phyloP scores from a whole-genome alignment of 2,329 filamentous ascomycete species.

The Fusarium brachygibbosum region DNA sequence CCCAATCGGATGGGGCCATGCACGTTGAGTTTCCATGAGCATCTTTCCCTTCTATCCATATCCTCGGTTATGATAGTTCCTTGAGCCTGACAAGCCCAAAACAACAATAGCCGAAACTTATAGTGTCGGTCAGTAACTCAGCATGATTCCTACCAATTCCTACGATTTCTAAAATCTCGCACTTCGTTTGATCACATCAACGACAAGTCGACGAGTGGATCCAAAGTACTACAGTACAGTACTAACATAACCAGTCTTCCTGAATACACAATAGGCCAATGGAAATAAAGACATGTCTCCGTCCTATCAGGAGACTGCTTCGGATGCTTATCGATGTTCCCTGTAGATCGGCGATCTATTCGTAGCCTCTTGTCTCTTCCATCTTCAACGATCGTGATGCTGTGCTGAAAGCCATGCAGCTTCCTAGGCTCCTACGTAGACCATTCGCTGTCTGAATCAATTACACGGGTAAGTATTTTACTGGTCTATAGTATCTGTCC shows the following conservation, averaged over 20 bases:
- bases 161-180: background rate
- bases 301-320: background rate
- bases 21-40: background rate
- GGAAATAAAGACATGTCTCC: no score
- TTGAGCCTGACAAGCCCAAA: background rate
- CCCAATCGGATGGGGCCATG: slow-evolving; percentile 10
- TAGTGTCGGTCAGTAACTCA: background rate
- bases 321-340: background rate
- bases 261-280: no score
- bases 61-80: slow-evolving; percentile 5
- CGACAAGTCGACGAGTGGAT: background rate
- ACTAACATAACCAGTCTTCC: no score
- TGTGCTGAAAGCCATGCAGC: background rate
- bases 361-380: no score
- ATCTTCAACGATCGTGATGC: background rate
- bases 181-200: background rate
- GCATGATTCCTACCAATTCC: background rate
- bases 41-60: slow-evolving; percentile 5
- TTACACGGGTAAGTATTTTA: background rate
- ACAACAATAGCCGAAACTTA: background rate
- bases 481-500: no score
- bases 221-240: background rate
- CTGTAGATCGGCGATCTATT: slow-evolving; percentile 2
- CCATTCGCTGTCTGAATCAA: background rate
- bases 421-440: background rate